A percentile compares a stretch with the other conserved stretches of the same genome.
Evolutionary conservation across 1,284 basidiomycete species (phyloP).

Genomic region (Clitocybe nebularis): DNA sequence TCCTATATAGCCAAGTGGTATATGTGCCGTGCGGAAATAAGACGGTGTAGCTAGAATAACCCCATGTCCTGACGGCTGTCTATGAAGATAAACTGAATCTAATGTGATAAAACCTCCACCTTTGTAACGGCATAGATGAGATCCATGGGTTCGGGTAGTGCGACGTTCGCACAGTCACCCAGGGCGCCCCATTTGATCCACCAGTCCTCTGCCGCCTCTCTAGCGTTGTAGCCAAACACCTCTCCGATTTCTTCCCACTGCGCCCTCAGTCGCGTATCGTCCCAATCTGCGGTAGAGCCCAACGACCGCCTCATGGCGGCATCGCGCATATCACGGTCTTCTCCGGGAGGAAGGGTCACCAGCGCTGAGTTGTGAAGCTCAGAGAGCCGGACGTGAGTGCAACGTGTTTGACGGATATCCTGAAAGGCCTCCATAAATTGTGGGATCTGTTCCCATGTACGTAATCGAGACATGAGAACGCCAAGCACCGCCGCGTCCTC

Average conservation of each 20-base stretch:
- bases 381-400: slow-evolving; percentile 30
- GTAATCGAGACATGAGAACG: slow-evolving; percentile 41
- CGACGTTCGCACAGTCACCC: slow-evolving; percentile 21
- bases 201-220: slow-evolving; percentile 44
- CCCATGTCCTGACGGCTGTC: background rate
- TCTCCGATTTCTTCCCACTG: slow-evolving; percentile 41
- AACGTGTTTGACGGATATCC: slow-evolving; percentile 38
- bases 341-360: slow-evolving; percentile 36
- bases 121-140: slow-evolving; percentile 18
- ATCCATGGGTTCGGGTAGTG: slow-evolving; percentile 16
- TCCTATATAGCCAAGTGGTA: no score
- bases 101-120: slow-evolving; percentile 9
- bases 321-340: slow-evolving; percentile 27
- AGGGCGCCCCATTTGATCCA: slow-evolving; percentile 41
- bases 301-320: slow-evolving; percentile 26
- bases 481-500: slow-evolving; percentile 47
- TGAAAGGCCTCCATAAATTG: slow-evolving; percentile 41
- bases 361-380: slow-evolving; percentile 35
- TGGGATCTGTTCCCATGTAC: slow-evolving; percentile 34
- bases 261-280: slow-evolving; percentile 27
- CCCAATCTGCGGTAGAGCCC: slow-evolving; percentile 17
- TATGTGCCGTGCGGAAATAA: no score
- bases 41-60: no score
- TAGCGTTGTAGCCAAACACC: slow-evolving; percentile 41
- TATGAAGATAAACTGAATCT: slow-evolving; percentile 1